Evolutionary conservation across 176 grass and related monocot genomes (phyloP).

Genomic region (Luzula sylvatica): DNA sequence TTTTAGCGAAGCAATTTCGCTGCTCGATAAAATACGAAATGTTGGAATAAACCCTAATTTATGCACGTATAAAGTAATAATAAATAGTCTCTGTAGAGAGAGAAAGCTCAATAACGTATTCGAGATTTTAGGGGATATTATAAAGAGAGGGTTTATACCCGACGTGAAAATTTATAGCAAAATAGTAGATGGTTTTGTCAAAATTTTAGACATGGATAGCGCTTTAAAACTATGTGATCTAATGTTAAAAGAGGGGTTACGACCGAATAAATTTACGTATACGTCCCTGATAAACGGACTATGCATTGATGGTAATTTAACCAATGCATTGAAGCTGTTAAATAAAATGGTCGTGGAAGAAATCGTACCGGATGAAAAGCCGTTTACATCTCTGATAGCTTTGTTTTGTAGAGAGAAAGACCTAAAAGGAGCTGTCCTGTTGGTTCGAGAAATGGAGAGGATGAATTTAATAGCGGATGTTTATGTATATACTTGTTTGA

Average conservation of each 20-base stretch:
- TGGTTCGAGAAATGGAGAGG: conserved; percentile 40
- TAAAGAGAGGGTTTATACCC: conserved; percentile 50
- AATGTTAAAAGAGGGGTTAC: conserved; percentile 30
- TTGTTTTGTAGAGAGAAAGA: conserved; percentile 42
- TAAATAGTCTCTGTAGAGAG: conserved; percentile 52
- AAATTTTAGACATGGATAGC: conserved; percentile 43
- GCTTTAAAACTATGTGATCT: conserved; percentile 32
- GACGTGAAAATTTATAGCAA: conserved; percentile 56
- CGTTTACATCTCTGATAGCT: conserved; percentile 51
- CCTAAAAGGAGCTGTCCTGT: conserved; percentile 39
- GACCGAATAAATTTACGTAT: conserved; percentile 49
- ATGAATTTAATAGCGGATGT: conserved; percentile 28
- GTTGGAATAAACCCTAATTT: conserved; percentile 50
- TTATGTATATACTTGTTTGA: conserved; percentile 61
- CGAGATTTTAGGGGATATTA: conserved; percentile 50
- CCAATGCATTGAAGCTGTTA: conserved; percentile 31
- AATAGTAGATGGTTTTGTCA: conserved; percentile 51
- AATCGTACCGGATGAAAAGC: conserved; percentile 30
- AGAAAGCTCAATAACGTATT: conserved; percentile 30
- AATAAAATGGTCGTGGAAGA: conserved; percentile 26
- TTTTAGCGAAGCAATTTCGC: conserved; percentile 45
- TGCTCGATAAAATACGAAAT: conserved; percentile 37
- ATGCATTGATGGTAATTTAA: conserved; percentile 35
- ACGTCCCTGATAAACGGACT: conserved; percentile 49
- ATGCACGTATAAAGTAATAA: conserved; percentile 48